Evolutionary conservation across 2,329 filamentous ascomycete genomes (phyloP), one percentile per base, ranked within the genome.

Genomic region (Pseudogymnoascus sp.): DNA sequence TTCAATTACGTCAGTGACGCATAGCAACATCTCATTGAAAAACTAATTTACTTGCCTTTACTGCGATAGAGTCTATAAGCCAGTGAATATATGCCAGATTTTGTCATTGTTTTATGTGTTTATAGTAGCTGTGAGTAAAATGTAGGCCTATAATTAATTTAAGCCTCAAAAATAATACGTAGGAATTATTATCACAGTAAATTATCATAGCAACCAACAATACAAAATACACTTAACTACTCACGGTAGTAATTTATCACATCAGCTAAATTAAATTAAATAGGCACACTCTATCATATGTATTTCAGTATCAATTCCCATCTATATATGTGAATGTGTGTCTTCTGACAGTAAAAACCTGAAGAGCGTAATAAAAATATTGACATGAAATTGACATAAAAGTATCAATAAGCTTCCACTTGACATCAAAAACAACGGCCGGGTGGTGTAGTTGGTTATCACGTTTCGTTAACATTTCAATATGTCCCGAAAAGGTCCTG

Each of bases 361-460:
- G 11, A 25, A 14, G 5, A 1, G 1, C 1, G 1, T 46, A n/a
- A 25, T 7, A 25, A 46, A 46, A 23, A 16, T 23, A 12, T 34
- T 34, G 36, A 37, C 4, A 46, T 34, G 3, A 21, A 50, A 1
- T 34, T 12, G 50, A 12, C 18, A 56, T 34, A 56, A 34, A 34
- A 56, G 0, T 56, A 14, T 12, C n/a, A 21, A 34, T 56, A 56
- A 56, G 28, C 50, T 56, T 56, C n/a, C 8, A 2, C 2, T 8
- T 7, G 5, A 10, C 50, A 56, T 11, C 28, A 56, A 56, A 53
- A 56, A 34, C 25, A 56, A 5, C 12, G n/a, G 25, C n/a, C 50
- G 46, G 46, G 46, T 53, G 46, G 46, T 53, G 46, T 53, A 53
- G 46, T 53, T 53, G 46, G 44, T 50, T 50, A 50, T 50, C 44